phyloP scores from a whole-genome alignment of 768 basidiomycete species.

The Favolaschia claudopus region DNA sequence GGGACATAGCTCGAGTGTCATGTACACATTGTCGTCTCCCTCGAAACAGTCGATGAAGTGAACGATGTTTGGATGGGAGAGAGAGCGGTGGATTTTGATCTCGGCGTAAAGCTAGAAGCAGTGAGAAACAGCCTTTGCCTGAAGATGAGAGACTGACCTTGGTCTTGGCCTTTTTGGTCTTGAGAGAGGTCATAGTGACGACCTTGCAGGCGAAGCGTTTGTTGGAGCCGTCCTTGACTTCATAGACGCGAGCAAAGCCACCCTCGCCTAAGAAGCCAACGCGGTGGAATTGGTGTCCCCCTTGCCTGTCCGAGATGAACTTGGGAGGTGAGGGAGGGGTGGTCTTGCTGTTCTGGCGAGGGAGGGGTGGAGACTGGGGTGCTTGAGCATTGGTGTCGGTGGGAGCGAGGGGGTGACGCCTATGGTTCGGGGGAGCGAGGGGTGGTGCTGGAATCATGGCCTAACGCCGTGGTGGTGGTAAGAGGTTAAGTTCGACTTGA shows the following conservation, averaged over 20 bases:
- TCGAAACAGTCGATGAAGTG: slow-evolving; percentile 94
- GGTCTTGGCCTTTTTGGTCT: slow-evolving; percentile 96
- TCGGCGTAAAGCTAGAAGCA: slow-evolving; percentile 87
- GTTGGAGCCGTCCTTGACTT: slow-evolving; percentile 79
- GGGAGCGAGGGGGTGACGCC: slow-evolving; percentile 41
- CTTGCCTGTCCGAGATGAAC: slow-evolving; percentile 71
- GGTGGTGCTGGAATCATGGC: slow-evolving; percentile 39
- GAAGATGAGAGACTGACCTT: slow-evolving; percentile 63
- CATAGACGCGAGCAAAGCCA: slow-evolving; percentile 96
- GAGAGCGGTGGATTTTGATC: slow-evolving; percentile 95
- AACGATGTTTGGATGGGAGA: slow-evolving; percentile 93
- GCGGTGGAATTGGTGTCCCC: slow-evolving; percentile 65
- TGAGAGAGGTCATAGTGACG: slow-evolving; percentile 89
- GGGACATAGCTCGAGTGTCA: slow-evolving; percentile 92
- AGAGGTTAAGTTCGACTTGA: slow-evolving; percentile 1
- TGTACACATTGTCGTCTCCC: slow-evolving; percentile 94
- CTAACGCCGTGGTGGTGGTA: slow-evolving; percentile 40
- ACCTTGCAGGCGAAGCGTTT: slow-evolving; percentile 88
- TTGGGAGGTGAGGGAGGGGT: slow-evolving; percentile 83
- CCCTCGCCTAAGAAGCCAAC: slow-evolving; percentile 94
- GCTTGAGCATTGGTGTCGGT: slow-evolving; percentile 40
- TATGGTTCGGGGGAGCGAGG: slow-evolving; percentile 42
- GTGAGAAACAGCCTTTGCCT: not conserved
- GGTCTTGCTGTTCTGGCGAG: slow-evolving; percentile 84
- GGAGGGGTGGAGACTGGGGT: slow-evolving; percentile 67